Evolutionary conservation across 306 rosid species (phyloP), one percentile per base, ranked within the genome.

Genomic region (Datisca glomerata): DNA sequence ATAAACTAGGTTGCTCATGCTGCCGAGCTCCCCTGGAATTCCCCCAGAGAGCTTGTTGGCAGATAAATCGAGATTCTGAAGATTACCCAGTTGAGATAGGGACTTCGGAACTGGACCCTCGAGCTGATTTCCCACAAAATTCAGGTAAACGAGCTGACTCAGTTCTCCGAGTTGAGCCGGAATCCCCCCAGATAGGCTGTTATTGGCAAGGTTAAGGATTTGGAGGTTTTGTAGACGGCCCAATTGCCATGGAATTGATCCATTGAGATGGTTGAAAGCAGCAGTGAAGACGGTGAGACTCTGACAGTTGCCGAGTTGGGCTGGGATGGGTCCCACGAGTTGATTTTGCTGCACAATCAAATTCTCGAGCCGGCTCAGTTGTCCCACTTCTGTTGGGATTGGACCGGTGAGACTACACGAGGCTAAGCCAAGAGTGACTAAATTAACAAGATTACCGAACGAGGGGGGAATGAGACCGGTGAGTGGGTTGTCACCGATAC

Each of bases 11-110:
- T 61, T 59, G 22, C 70, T 65, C 95, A 89, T 70, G 47, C 64
- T 55, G 14, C 95, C 91, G 3, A 89, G 36, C 57, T 84, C 93
- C 32, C 51, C 78, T 7, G 81, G 91, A 59, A 80, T 57, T 21
- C 81, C 84, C 7, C 91, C 93, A 3, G 55, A 23, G 65, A 89
- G 75, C 59, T 46, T 77, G 64, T 89, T 89, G 56, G 50, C 24
- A 0, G 98, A 89, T 51, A 89, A 70, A 60, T 89, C 98, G 19
- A 89, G 70, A 56, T 24, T 84, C 59, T 72, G 72, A 60, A 84
- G 98, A 32, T 28, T 75, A 5, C 74, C 60, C 73, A 89, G 50
- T 37, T 59, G 70, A 66, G 72, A 21, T 21, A 89, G 19, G 3
- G 83, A 72, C 56, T 24, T 43, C 8, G 95, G 98, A 33, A 84